These are phyloP conservation scores for Umbelopsis isabellina DNA, from an alignment of 192 early-diverging fungal species.

Conservation along the genomic window DNA sequence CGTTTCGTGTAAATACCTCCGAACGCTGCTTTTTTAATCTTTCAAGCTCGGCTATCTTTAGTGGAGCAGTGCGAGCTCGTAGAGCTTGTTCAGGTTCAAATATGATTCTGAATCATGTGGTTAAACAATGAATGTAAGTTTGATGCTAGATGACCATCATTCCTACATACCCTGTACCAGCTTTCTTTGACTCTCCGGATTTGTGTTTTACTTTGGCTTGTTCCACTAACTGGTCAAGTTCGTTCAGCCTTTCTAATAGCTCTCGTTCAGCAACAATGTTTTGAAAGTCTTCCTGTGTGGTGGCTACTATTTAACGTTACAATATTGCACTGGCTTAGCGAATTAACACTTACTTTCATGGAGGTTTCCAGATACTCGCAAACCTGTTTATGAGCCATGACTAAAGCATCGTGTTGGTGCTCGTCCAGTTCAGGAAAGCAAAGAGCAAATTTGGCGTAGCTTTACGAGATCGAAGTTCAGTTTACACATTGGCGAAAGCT, in stretches of 20 bases:
- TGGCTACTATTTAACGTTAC: background rate
- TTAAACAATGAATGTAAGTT: background rate
- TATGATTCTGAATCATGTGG: background rate
- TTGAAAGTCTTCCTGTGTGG: background rate
- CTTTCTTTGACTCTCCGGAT: background rate
- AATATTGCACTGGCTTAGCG: background rate
- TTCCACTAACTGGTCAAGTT: conserved; percentile 14
- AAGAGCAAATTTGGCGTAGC: conserved; percentile 10
- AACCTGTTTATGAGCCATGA: conserved; percentile 12
- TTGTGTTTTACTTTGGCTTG: background rate
- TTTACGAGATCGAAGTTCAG: background rate
- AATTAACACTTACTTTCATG: background rate
- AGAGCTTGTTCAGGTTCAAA: conserved; percentile 7
- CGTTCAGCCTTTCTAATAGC: background rate
- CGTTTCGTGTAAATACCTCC: background rate
- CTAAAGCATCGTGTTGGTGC: conserved; percentile 1
- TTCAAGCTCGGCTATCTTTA: conserved; percentile 5
- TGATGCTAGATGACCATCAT: background rate
- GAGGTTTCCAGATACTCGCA: conserved; percentile 8
- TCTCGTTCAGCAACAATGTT: background rate
- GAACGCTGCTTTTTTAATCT: conserved; percentile 1
- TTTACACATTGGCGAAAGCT: too few relatives aligned
- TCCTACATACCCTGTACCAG: background rate
- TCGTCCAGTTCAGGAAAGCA: conserved; percentile 2
- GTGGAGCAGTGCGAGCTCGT: background rate